These are phyloP conservation scores for Spatholobus suberectus DNA, from an alignment of 306 rosid species.

Conservation along the genomic window DNA sequence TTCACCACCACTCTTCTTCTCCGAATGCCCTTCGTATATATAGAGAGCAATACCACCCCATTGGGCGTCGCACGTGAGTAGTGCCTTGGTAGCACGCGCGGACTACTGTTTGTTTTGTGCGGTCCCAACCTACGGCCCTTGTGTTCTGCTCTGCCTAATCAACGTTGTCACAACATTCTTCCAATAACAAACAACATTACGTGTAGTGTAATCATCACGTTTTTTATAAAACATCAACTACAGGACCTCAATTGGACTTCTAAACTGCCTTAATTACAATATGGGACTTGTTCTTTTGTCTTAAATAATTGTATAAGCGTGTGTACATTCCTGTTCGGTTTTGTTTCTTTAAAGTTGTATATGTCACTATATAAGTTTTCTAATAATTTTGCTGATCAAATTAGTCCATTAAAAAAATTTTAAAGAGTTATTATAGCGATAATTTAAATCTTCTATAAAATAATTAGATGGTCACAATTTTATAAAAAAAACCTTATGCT, in stretches of 20 bases:
- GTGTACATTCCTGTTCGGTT: not conserved
- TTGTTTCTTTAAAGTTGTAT: too few species aligned
- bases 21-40: slow-evolving; percentile 44
- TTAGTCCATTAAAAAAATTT: not conserved
- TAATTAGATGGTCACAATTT: too few species aligned
- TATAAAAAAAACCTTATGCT: too few species aligned
- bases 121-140: slow-evolving; percentile 34
- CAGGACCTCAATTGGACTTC: not conserved
- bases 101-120: slow-evolving; percentile 50
- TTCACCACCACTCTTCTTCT: slow-evolving; percentile 30
- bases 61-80: slow-evolving; percentile 65
- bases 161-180: slow-evolving; percentile 27
- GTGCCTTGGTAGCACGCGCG: slow-evolving; percentile 64
- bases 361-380: too few species aligned
- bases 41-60: not conserved
- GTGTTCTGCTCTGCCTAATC: slow-evolving; percentile 43
- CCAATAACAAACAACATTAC: slow-evolving; percentile 17
- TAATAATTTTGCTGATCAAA: not conserved
- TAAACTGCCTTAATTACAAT: not conserved
- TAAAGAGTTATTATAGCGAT: too few species aligned
- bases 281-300: not conserved
- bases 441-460: too few species aligned
- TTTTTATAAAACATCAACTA: not conserved
- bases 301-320: not conserved
- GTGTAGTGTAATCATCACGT: slow-evolving; percentile 27